Evolutionary conservation across 345 rosid genomes (phyloP).

Genomic region (Firmiana major): DNA sequence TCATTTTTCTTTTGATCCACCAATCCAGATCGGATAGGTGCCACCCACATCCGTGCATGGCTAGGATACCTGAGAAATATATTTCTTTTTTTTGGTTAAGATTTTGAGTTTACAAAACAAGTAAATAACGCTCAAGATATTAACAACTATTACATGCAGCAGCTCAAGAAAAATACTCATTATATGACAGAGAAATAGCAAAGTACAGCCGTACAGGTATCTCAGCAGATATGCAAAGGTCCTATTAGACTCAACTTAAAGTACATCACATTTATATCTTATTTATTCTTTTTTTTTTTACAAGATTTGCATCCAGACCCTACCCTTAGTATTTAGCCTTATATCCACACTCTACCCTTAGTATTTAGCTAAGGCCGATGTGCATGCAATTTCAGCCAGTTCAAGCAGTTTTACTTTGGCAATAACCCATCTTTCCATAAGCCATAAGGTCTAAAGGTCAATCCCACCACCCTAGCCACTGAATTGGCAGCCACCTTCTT

Average conservation of each 20-base stretch:
- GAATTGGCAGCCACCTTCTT: neutral
- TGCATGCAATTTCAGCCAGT: neutral
- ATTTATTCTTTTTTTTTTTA: neutral
- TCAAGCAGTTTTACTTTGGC: neutral
- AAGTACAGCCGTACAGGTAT: neutral
- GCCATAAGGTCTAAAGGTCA: neutral
- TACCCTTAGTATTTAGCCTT: neutral
- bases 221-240: neutral
- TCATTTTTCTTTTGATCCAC: conserved; percentile 62
- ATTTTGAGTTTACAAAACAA: neutral
- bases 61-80: conserved; percentile 82
- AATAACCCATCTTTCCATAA: neutral
- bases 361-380: neutral
- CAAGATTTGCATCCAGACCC: no score
- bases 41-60: conserved; percentile 99
- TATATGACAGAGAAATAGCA: neutral
- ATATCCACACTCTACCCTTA: neutral
- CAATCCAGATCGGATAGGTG: conserved; percentile 73
- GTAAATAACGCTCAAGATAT: neutral
- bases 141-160: neutral
- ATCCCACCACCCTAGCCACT: neutral
- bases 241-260: neutral
- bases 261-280: neutral
- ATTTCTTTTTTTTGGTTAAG: conserved; percentile 12
- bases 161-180: neutral